Evolutionary conservation across 1,284 basidiomycete species (phyloP), one percentile per base, ranked within the genome.

Genomic region (Ustilago nuda): DNA sequence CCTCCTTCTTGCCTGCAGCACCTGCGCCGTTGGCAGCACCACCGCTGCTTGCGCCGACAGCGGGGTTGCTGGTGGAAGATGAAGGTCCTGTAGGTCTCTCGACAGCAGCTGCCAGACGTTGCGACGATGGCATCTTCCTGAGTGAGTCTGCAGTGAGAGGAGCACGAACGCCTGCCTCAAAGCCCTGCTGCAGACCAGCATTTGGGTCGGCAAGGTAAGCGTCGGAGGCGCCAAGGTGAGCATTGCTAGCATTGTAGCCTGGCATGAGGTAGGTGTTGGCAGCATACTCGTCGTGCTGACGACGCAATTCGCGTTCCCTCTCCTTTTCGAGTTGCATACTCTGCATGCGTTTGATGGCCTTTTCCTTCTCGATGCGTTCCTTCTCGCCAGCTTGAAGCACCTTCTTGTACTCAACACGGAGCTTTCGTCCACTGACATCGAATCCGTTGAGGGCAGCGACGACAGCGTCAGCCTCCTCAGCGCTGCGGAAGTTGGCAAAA

Each of bases 321-420:
- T 85, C 84, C 73, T 84, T 82, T 35, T 79, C 79, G 57, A 80
- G 68, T 58, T 82, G 80, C 78, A 83, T 78, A 46, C 68, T 73
- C 58, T 94, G 92, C 95, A 99, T 98, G 65, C 96, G 90, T 82
- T 96, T 93, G 80, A 99, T 92, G 2, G 97, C 97, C 88, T 99
- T 99, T 88, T 99, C 97, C 74, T 97, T 90, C 87, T 99, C 96
- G 85, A 99, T 99, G 66, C 94, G 91, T 86, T 99, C 97, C 88
- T 99, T 99, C 87, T 99, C 97, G 53, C 97, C 96, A 1, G 95
- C 95, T 86, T 98, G 96, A 19, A 99, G 89, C 9, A 98, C 97
- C 87, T 98, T 98, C 89, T 99, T 99, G 89, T 98, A 99, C 87
- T 99, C 96, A 67, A 98, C 96, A 39, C 97, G 92, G 52, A 99